Conservation (phyloP, 1,284 basidiomycete genomes). For the Trametes sp. region DNA sequence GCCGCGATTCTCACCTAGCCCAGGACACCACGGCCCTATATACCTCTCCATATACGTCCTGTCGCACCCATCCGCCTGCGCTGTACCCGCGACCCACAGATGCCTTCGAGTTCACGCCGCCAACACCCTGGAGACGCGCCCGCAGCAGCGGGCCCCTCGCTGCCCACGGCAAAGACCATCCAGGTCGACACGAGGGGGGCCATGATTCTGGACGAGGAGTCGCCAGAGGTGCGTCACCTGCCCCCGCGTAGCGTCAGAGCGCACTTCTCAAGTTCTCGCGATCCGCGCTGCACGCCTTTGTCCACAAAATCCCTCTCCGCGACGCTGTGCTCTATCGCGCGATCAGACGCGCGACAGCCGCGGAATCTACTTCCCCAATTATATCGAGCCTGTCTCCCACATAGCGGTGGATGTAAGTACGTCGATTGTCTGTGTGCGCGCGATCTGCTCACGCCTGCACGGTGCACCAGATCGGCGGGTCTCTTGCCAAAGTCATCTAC, state of each 20-base stretch:
- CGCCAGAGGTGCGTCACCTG: slow-evolving; percentile 77
- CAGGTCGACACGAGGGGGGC: slow-evolving; percentile 90
- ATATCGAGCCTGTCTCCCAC: slow-evolving; percentile 96
- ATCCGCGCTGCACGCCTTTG: slow-evolving; percentile 18
- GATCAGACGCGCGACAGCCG: slow-evolving; percentile 88
- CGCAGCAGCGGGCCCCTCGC: slow-evolving; percentile 48
- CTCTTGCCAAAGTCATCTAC: slow-evolving; percentile 98
- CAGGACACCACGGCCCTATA: slow-evolving; percentile 6
- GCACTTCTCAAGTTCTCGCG: slow-evolving; percentile 29
- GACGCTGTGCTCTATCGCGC: slow-evolving; percentile 6
- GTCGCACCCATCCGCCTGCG: not conserved
- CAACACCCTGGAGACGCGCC: slow-evolving; percentile 3
- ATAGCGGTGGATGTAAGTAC: slow-evolving; percentile 91
- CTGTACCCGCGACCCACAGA: not conserved
- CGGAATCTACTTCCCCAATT: slow-evolving; percentile 94
- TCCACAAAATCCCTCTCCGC: slow-evolving; percentile 9
- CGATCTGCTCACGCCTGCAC: not conserved
- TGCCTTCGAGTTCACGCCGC: not conserved
- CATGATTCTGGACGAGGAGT: slow-evolving; percentile 89
- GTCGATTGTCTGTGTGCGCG: not conserved
- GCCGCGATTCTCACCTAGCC: no score
- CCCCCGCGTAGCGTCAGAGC: slow-evolving; percentile 8
- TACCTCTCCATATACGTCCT: slow-evolving; percentile 10
- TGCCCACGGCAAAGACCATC: slow-evolving; percentile 79
- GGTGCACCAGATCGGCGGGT: slow-evolving; percentile 85